Conservation (phyloP, 148 eudicot species). For the Silene uniflora region DNA sequence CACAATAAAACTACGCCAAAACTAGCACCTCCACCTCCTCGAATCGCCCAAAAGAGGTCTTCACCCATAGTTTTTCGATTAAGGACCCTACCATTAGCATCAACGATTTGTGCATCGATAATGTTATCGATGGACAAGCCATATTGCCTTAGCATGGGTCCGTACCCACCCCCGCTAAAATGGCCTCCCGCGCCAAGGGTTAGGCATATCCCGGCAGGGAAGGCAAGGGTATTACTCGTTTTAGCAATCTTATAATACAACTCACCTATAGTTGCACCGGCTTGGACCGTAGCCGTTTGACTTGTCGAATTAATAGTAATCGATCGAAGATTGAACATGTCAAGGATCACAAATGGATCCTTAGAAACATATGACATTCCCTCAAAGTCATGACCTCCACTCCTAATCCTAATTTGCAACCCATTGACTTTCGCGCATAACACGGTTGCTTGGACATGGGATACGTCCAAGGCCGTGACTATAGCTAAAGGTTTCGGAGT, state of each 20-base stretch:
- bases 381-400: constrained; percentile 41
- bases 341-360: constrained; percentile 27
- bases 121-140: constrained; percentile 36
- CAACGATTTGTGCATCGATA: constrained; percentile 34
- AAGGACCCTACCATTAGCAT: constrained; percentile 26
- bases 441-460: constrained; percentile 35
- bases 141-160: constrained; percentile 29
- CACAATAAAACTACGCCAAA: constrained; percentile 34
- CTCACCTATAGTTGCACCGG: constrained; percentile 37
- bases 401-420: constrained; percentile 27
- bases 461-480: constrained; percentile 27
- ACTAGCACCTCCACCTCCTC: constrained; percentile 40
- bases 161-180: constrained; percentile 37
- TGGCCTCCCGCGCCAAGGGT: constrained; percentile 35
- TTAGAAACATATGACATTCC: constrained; percentile 32
- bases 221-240: constrained; percentile 27
- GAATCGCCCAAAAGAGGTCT: constrained; percentile 39
- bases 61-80: constrained; percentile 30
- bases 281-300: constrained; percentile 27
- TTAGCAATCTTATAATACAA: constrained; percentile 28
- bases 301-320: constrained; percentile 20
- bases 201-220: constrained; percentile 32
- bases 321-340: constrained; percentile 32
- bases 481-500: constrained; percentile 39
- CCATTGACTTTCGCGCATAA: constrained; percentile 25